A percentile compares a stretch with the other conserved stretches of the same genome.
These are phyloP conservation scores for Primulina huaijiensis DNA, from an alignment of 257 asterid species.

Conservation along the genomic window DNA sequence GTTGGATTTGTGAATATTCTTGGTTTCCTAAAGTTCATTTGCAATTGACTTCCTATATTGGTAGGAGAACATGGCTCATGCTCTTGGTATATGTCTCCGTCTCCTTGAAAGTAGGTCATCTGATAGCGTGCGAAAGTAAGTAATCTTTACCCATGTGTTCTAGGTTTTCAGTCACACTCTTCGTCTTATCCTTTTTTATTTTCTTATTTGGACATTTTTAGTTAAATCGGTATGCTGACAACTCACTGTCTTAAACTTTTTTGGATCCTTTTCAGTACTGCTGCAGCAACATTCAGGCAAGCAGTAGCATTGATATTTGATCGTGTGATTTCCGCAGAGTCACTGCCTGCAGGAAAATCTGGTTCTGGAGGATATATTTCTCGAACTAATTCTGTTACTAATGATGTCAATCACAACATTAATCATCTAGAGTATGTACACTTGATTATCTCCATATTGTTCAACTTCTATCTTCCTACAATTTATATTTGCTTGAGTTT, in stretches of 20 bases:
- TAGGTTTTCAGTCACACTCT: slow-evolving; percentile 12
- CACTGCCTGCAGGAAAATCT: slow-evolving; percentile 79
- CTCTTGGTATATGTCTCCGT: slow-evolving; percentile 92
- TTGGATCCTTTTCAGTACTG: slow-evolving; percentile 69
- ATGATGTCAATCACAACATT: slow-evolving; percentile 86
- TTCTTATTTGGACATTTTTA: slow-evolving; percentile 17
- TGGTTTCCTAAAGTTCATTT: slow-evolving; percentile 23
- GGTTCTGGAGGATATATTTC: slow-evolving; percentile 82
- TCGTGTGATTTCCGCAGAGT: slow-evolving; percentile 72
- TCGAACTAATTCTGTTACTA: slow-evolving; percentile 83
- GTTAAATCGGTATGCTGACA: slow-evolving; percentile 11
- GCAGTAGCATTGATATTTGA: slow-evolving; percentile 98
- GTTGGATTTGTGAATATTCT: slow-evolving; percentile 17
- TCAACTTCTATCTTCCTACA: slow-evolving; percentile 8
- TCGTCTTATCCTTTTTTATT: slow-evolving; percentile 12
- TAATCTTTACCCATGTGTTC: slow-evolving; percentile 15
- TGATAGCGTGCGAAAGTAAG: slow-evolving; percentile 98
- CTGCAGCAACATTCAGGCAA: slow-evolving; percentile 99
- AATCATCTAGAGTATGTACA: slow-evolving; percentile 77
- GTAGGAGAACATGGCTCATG: slow-evolving; percentile 84
- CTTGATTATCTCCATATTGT: slow-evolving; percentile 22
- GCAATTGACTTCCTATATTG: slow-evolving; percentile 30
- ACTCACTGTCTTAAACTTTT: slow-evolving; percentile 20
- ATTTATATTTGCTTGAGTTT: slow-evolving; percentile 6
- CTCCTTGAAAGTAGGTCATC: slow-evolving; percentile 96